Base-by-base conservation (phyloP, 495 filamentous ascomycete species). In the Clavariopsis aquatica region DNA sequence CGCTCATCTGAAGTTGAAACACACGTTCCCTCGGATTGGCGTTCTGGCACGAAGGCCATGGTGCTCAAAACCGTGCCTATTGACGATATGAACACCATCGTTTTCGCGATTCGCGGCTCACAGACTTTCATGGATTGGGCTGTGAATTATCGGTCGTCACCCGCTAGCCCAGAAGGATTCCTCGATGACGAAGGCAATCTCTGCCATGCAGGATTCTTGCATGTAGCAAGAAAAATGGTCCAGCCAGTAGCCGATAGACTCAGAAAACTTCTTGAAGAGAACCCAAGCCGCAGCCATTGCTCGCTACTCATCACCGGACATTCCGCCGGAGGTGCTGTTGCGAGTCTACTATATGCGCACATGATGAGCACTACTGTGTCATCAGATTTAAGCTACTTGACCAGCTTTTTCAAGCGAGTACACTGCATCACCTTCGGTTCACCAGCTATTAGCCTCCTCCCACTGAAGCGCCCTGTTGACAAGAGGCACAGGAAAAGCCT, bases 371-470 rank as follows among this genome's bases (percentile, higher is more conserved):
- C 76, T 22, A 74, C 67, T 6, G 80, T 85, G 0, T 70, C 73
- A 31, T 88, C 86, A 13, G 88, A 92, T 49, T 83, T 94, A 29
- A 89, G 82, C 53, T 74, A 76, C 51, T 78, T 93, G 2, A 85
- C 84, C 0, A 82, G 82, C 15, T 84, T 77, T 64, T 94, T 93
- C 76, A 88, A 85, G 68, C 81, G 87, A 26, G 77, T 93, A 7
- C 89, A 94, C 70, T 95, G 91, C 72, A 75, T 95, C 28, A 93
- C 87, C 0, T 95, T 94, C 60, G 91, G 91, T 22, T 83, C 89
- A 1, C 91, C 91, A 2, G 91, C 91, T 0, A 76, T 95, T 12
- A 88, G 85, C 24, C 75, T 91, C 8, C 79, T 87, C 0, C 89
- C 90, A 0, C 73, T 94, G 0, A 75, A 79, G 26, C 86, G 83